Evolutionary conservation across 1,284 basidiomycete genomes (phyloP).

Genomic region (Meripilus lineatus): DNA sequence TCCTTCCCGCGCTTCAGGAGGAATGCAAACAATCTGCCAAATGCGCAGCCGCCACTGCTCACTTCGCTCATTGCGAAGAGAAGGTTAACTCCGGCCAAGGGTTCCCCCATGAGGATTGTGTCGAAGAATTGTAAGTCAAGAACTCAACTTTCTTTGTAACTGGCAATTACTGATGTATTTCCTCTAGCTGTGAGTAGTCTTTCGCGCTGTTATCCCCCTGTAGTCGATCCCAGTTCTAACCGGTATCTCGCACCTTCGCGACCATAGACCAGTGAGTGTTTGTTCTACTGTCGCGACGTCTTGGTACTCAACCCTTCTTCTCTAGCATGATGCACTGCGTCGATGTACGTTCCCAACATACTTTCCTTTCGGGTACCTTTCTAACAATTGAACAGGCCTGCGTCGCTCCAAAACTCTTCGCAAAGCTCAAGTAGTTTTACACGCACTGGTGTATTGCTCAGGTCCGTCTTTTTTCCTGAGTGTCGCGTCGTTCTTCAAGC

Average conservation of each 20-base stretch:
- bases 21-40: slow-evolving; percentile 69
- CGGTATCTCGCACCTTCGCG: slow-evolving; percentile 18
- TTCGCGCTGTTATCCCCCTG: slow-evolving; percentile 7
- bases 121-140: slow-evolving; percentile 74
- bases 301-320: slow-evolving; percentile 4
- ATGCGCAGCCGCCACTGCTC: slow-evolving; percentile 71
- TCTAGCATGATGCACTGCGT: slow-evolving; percentile 86
- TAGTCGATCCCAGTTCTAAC: slow-evolving; percentile 1
- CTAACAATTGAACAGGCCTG: slow-evolving; percentile 47
- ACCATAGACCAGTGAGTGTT: slow-evolving; percentile 59
- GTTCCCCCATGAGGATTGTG: slow-evolving; percentile 85
- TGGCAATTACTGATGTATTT: slow-evolving; percentile 8
- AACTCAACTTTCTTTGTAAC: slow-evolving; percentile 6
- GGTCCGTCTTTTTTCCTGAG: too few relatives aligned
- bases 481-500: too few relatives aligned
- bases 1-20: slow-evolving; percentile 63
- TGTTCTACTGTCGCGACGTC: slow-evolving; percentile 3
- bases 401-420: slow-evolving; percentile 78
- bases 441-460: too few relatives aligned
- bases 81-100: slow-evolving; percentile 80
- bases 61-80: slow-evolving; percentile 90
- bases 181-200: slow-evolving; percentile 41
- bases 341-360: slow-evolving; percentile 66
- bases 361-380: slow-evolving; percentile 6
- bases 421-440: slow-evolving; percentile 57